Evolutionary conservation across 495 filamentous ascomycete species (phyloP).

Genomic region (Podospora conica): DNA sequence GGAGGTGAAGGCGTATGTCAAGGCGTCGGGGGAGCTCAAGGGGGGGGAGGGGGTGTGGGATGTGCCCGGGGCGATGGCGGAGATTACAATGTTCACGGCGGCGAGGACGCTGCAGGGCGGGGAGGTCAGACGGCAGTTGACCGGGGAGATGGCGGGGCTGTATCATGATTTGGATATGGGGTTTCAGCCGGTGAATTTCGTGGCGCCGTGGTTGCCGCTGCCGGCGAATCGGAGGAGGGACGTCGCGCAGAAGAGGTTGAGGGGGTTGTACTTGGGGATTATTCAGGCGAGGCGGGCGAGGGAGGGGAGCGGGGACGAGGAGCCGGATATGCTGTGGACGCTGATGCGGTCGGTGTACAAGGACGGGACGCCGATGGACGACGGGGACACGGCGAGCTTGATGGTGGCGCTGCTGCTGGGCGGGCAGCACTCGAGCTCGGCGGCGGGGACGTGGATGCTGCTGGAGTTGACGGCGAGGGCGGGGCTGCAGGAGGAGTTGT

Average conservation of each 20-base stretch:
- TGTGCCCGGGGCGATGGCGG: slow-evolving; percentile 51
- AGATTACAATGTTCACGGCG: slow-evolving; percentile 67
- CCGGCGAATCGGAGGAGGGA: slow-evolving; percentile 62
- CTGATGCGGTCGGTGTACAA: slow-evolving; percentile 61
- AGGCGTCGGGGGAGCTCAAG: slow-evolving; percentile 47
- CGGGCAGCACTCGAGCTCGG: slow-evolving; percentile 65
- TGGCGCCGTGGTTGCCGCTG: slow-evolving; percentile 62
- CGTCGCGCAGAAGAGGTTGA: slow-evolving; percentile 55
- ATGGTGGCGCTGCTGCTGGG: slow-evolving; percentile 75
- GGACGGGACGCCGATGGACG: slow-evolving; percentile 53
- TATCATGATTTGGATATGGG: slow-evolving; percentile 66
- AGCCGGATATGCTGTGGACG: slow-evolving; percentile 62
- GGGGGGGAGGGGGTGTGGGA: slow-evolving; percentile 48
- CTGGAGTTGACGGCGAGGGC: slow-evolving; percentile 58
- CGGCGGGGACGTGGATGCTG: slow-evolving; percentile 60
- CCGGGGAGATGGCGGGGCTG: slow-evolving; percentile 53
- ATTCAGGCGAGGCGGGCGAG: slow-evolving; percentile 48
- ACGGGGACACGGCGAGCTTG: slow-evolving; percentile 65
- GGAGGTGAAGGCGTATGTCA: slow-evolving; percentile 55
- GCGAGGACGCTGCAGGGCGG: slow-evolving; percentile 60
- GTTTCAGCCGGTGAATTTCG: slow-evolving; percentile 64
- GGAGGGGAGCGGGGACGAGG: slow-evolving; percentile 26
- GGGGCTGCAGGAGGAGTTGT: slow-evolving; percentile 54
- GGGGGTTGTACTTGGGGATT: slow-evolving; percentile 56
- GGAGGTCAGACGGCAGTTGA: slow-evolving; percentile 58